phyloP scores from a whole-genome alignment of 768 basidiomycete genomes.

The Tricholoma terreum region DNA sequence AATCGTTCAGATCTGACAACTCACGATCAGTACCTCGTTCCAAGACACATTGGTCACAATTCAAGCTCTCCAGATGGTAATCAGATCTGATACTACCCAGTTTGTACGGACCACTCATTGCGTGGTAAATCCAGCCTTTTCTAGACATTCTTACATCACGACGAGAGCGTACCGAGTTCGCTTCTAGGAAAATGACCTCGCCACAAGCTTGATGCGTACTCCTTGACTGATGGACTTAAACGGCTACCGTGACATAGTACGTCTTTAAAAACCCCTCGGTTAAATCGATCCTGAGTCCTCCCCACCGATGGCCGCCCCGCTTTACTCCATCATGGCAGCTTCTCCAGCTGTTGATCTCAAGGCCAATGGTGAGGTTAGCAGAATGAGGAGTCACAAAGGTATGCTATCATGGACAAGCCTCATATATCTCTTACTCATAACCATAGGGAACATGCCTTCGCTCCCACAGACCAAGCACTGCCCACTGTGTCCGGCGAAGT shows the following conservation, averaged over 20 bases:
- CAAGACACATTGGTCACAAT: slow-evolving; percentile 1
- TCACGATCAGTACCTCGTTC: slow-evolving; percentile 1
- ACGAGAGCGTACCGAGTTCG: background rate
- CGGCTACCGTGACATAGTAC: background rate
- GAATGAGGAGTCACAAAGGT: slow-evolving; percentile 45
- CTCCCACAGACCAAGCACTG: slow-evolving; percentile 74
- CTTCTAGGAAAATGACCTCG: background rate
- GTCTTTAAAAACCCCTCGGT: slow-evolving; percentile 32
- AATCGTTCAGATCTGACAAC: background rate
- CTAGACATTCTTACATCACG: background rate
- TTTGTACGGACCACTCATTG: background rate
- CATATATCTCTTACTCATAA: background rate
- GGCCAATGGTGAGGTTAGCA: slow-evolving; percentile 40
- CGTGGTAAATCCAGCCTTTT: background rate
- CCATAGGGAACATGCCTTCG: slow-evolving; percentile 58
- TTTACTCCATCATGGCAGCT: slow-evolving; percentile 23
- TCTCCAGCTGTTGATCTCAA: slow-evolving; percentile 35
- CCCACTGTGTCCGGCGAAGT: slow-evolving; percentile 66
- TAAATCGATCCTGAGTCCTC: slow-evolving; percentile 20
- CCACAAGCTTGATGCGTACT: background rate
- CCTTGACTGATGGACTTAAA: background rate
- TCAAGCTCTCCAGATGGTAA: background rate
- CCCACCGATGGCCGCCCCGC: slow-evolving; percentile 26
- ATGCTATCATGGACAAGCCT: background rate
- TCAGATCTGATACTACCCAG: background rate